A percentile compares a stretch with the other conserved stretches of the same genome.
Conservation (phyloP, 176 grass and related monocot genomes). For the Oryza australiensis region DNA sequence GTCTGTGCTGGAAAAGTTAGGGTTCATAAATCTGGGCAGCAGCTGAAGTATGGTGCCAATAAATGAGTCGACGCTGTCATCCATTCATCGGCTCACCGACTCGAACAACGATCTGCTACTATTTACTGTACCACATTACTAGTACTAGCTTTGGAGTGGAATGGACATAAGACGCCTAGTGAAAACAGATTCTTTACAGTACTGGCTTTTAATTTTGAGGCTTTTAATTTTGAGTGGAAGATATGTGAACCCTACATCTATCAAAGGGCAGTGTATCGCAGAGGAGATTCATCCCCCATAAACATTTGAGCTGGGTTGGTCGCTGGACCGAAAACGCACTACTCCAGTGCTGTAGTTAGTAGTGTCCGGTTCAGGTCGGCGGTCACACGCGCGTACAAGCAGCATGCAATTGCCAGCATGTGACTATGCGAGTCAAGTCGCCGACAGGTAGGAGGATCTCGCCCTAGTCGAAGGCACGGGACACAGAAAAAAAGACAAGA, state of each 20-base stretch:
- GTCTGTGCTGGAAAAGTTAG: not conserved
- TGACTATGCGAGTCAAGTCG: not conserved
- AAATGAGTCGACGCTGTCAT: constrained; percentile 19
- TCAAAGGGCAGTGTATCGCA: too few relatives aligned
- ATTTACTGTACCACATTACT: not conserved
- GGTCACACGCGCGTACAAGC: not conserved
- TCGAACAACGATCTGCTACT: not conserved
- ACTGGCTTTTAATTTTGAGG: too few relatives aligned
- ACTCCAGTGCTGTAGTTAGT: too few relatives aligned
- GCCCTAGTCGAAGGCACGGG: not conserved
- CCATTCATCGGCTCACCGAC: not conserved
- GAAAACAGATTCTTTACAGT: too few relatives aligned
- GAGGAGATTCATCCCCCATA: too few relatives aligned
- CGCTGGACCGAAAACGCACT: not conserved
- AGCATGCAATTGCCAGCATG: too few relatives aligned
- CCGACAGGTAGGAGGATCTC: constrained; percentile 4
- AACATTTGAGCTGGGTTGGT: too few relatives aligned
- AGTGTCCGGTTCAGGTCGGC: constrained; percentile 13
- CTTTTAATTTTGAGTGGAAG: too few relatives aligned
- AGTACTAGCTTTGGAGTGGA: too few relatives aligned
- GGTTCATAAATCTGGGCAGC: constrained; percentile 19
- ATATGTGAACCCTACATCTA: too few relatives aligned
- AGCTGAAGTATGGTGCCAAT: constrained; percentile 15
- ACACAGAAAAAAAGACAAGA: not conserved
- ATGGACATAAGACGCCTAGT: too few relatives aligned